Percentiles rank a stretch among this genome's conserved stretches.
These are phyloP conservation scores for Lupinus albus DNA, from an alignment of 306 rosid species.

Conservation along the genomic window DNA sequence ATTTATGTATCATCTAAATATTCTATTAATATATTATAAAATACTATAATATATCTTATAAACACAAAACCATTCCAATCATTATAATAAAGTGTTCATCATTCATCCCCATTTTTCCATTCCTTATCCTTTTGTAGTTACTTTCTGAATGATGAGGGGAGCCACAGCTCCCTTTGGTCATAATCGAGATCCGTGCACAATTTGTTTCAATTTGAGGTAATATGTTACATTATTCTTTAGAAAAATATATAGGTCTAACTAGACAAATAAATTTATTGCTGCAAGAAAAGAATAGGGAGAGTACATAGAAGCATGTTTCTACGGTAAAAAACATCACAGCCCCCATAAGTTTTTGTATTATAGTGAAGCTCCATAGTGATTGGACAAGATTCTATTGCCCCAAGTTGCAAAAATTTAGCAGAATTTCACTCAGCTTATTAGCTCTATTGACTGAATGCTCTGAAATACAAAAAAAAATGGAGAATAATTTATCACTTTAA, in stretches of 20 bases:
- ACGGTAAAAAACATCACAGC: background rate
- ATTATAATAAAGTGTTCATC: no score
- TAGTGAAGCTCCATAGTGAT: conserved; percentile 1
- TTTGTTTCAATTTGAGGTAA: no score
- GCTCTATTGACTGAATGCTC: conserved; percentile 21
- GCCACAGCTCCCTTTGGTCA: no score
- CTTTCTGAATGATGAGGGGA: no score
- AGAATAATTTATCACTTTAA: background rate
- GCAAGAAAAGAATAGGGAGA: background rate
- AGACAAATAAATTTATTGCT: conserved; percentile 1
- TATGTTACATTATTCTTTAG: background rate
- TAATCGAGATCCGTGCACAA: no score
- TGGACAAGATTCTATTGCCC: background rate
- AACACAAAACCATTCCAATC: no score
- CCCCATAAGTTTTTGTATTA: conserved; percentile 1
- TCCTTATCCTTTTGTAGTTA: no score
- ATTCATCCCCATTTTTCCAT: no score
- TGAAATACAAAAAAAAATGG: background rate
- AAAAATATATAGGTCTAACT: background rate
- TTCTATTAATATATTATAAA: no score
- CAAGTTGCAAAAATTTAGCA: conserved; percentile 12
- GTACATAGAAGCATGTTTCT: background rate
- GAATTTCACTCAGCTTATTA: background rate
- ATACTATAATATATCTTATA: no score
- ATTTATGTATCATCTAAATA: no score